These are phyloP conservation scores for Lathyrus oleraceus DNA, from an alignment of 306 rosid genomes.

Conservation along the genomic window DNA sequence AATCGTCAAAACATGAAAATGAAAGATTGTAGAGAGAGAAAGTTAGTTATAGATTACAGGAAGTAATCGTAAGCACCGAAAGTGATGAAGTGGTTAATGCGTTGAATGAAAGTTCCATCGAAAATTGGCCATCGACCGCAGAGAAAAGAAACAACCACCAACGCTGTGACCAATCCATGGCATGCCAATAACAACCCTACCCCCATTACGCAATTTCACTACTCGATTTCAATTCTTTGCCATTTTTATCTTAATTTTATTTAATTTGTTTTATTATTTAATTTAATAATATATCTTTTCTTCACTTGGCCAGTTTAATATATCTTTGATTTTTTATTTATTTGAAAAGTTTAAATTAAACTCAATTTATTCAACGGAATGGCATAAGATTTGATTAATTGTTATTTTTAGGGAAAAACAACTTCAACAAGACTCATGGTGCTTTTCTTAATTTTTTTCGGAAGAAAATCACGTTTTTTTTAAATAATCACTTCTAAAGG, in stretches of 20 bases:
- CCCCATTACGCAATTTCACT: slow-evolving; percentile 47
- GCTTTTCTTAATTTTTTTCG: no score
- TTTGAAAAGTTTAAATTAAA: no score
- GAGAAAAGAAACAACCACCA: slow-evolving; percentile 72
- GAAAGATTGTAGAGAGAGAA: background rate
- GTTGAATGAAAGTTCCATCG: slow-evolving; percentile 75
- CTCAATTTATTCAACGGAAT: no score
- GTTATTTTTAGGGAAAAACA: no score
- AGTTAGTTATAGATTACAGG: slow-evolving; percentile 40
- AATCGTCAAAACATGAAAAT: background rate
- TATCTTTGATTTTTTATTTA: no score
- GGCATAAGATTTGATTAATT: no score
- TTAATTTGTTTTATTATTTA: no score
- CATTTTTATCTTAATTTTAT: background rate
- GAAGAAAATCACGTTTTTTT: no score
- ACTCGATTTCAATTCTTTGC: background rate
- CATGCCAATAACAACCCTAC: slow-evolving; percentile 69
- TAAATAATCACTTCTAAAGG: no score
- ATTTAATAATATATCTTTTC: background rate
- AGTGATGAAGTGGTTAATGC: slow-evolving; percentile 69
- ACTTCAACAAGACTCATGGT: no score
- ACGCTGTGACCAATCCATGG: slow-evolving; percentile 65
- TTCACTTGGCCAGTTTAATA: no score
- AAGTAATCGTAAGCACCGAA: slow-evolving; percentile 87
- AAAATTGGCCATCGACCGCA: slow-evolving; percentile 99